Evolutionary conservation across 495 filamentous ascomycete genomes (phyloP), one percentile per base, ranked within the genome.

Genomic region (Tuber borchii): DNA sequence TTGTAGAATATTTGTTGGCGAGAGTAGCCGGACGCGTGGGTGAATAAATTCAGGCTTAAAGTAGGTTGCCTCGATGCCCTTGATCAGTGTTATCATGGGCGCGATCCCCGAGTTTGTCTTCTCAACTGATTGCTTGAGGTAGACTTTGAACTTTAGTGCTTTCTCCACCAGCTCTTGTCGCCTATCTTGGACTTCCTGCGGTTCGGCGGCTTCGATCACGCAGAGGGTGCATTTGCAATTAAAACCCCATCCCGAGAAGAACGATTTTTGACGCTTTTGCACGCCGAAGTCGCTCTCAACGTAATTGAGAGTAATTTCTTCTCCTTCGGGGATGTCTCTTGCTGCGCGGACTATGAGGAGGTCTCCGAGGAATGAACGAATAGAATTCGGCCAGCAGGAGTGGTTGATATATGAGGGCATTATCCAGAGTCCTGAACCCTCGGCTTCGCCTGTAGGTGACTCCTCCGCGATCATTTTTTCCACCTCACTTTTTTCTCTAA

Each of bases 351-450:
- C 65, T 61, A 77, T 70, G 61, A 77, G 72, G 46, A 78, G 71
- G 69, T 78, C 77, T 26, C 70, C 75, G 12, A 77, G 72, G 74
- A 70, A 77, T 19, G 75, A 71, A 20, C 77, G 75, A 8, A 48
- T 61, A 12, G 75, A 73, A 17, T 71, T 71, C 31, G 44, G 51
- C 39, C 45, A 76, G 22, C 75, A 78, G 19, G 77, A 44, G 68
- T 77, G 71, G 26, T 78, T 78, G 26, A 77, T 73, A 39, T 71
- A 71, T 31, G 77, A 70, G 3, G 77, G 71, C 43, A 73, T 68
- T 19, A 70, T 20, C 76, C 74, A 77, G 31, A 78, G 42, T 3
- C 75, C 71, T 12, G 44, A 43, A 22, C 77, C 77, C 31, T 14
- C 26, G 14, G 43, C 71, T 7, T 16, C n/a, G 14, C n/a, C 68